Evolutionary conservation across 768 basidiomycete genomes (phyloP).

Genomic region (Mycena haematopus): DNA sequence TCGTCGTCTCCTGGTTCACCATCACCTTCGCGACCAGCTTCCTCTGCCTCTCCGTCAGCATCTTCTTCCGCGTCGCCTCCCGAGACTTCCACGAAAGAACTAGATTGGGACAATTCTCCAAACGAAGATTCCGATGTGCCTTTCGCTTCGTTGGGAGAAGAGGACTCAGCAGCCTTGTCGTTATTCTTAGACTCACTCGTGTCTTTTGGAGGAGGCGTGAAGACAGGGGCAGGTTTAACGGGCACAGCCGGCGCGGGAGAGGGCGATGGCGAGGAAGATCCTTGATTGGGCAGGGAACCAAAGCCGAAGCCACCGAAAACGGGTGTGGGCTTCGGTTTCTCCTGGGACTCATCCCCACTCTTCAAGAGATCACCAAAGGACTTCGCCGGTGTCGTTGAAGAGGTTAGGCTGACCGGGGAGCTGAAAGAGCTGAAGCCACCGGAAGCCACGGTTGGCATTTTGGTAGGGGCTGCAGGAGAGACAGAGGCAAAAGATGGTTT

Average conservation of each 20-base stretch:
- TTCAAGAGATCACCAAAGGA: conserved; percentile 72
- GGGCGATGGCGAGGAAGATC: not conserved
- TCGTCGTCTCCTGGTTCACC: conserved; percentile 34
- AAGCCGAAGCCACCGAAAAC: conserved; percentile 4
- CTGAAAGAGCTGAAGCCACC: conserved; percentile 63
- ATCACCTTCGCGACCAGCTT: conserved; percentile 37
- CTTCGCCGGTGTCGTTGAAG: conserved; percentile 48
- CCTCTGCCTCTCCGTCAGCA: conserved; percentile 35
- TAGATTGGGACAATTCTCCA: conserved; percentile 46
- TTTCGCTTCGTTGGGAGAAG: conserved; percentile 24
- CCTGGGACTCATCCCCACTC: conserved; percentile 37
- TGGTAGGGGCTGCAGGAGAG: conserved; percentile 30
- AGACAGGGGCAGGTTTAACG: conserved; percentile 29
- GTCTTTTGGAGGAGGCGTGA: conserved; percentile 28
- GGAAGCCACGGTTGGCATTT: conserved; percentile 37
- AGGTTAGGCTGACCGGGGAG: conserved; percentile 47
- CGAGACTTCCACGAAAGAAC: conserved; percentile 57
- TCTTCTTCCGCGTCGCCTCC: conserved; percentile 35
- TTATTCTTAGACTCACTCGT: conserved; percentile 24
- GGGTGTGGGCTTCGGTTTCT: conserved; percentile 33
- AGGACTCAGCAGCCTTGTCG: conserved; percentile 21
- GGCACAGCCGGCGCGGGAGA: conserved; percentile 1
- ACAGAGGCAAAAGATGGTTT: conserved; percentile 41
- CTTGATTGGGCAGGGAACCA: not conserved
- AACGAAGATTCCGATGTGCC: conserved; percentile 36